Conservation (phyloP, 1,139 yeast species). For the Protomyces macrosporus region DNA sequence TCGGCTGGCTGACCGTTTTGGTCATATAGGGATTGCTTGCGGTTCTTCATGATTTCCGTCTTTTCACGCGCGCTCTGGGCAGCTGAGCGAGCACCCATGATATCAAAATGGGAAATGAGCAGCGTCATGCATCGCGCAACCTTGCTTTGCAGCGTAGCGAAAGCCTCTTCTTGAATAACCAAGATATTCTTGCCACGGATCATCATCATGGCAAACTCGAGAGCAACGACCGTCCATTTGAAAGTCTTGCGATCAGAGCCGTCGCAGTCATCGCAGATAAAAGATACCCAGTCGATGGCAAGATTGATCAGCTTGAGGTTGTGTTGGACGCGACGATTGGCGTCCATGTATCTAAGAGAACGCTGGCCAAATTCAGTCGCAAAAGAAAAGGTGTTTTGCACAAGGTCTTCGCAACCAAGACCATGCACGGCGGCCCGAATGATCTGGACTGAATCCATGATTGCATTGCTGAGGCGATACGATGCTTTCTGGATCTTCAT, state of each 20-base stretch:
- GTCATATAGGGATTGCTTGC: constrained; percentile 8
- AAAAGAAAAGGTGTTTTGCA: constrained; percentile 70
- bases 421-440: constrained; percentile 51
- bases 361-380: constrained; percentile 78
- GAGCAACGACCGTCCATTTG: constrained; percentile 91
- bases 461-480: constrained; percentile 62
- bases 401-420: constrained; percentile 63
- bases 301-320: constrained; percentile 68
- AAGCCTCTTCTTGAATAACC: constrained; percentile 72
- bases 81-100: constrained; percentile 95
- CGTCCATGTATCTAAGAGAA: constrained; percentile 45
- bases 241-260: constrained; percentile 89
- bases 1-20: constrained; percentile 15
- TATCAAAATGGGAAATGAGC: constrained; percentile 89
- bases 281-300: constrained; percentile 86
- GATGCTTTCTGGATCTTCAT: constrained; percentile 61
- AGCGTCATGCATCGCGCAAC: constrained; percentile 95
- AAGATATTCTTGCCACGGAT: constrained; percentile 85
- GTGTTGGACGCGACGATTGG: constrained; percentile 60
- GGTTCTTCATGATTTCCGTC: constrained; percentile 42
- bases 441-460: constrained; percentile 58
- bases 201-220: constrained; percentile 94
- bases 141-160: constrained; percentile 63
- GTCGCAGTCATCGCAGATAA: constrained; percentile 87
- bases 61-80: constrained; percentile 49